Conservation (phyloP, 257 asterid genomes). For the Solanum neorickii region DNA sequence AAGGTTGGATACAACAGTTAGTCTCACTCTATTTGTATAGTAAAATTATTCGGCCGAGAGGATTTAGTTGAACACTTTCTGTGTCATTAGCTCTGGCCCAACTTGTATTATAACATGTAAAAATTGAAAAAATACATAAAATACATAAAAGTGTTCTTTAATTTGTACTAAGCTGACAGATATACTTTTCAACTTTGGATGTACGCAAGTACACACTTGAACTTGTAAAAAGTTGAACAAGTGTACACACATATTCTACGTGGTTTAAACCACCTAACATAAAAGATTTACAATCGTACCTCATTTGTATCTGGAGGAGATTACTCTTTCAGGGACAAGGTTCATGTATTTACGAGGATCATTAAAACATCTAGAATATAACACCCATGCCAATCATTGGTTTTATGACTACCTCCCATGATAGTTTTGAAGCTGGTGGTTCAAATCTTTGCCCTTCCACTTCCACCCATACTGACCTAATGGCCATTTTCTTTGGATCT, state of each 20-base stretch:
- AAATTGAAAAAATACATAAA: too few relatives aligned
- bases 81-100: not conserved
- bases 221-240: too few relatives aligned
- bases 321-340: too few relatives aligned
- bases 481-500: constrained; percentile 35
- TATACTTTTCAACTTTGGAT: too few relatives aligned
- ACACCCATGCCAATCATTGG: constrained; percentile 24
- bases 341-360: too few relatives aligned
- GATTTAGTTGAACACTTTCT: not conserved
- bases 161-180: rapidly evolving
- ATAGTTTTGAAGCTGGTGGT: constrained; percentile 16
- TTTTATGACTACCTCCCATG: constrained; percentile 37
- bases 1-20: not conserved
- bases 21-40: not conserved
- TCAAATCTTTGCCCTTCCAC: constrained; percentile 55
- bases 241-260: not conserved
- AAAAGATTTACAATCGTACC: too few relatives aligned
- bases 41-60: not conserved
- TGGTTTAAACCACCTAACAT: too few relatives aligned
- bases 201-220: too few relatives aligned
- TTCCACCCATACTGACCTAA: constrained; percentile 35
- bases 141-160: not conserved
- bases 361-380: too few relatives aligned
- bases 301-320: too few relatives aligned
- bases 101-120: not conserved